Evolutionary conservation across 768 basidiomycete genomes (phyloP).

Genomic region (Sistotremastrum suecicum): DNA sequence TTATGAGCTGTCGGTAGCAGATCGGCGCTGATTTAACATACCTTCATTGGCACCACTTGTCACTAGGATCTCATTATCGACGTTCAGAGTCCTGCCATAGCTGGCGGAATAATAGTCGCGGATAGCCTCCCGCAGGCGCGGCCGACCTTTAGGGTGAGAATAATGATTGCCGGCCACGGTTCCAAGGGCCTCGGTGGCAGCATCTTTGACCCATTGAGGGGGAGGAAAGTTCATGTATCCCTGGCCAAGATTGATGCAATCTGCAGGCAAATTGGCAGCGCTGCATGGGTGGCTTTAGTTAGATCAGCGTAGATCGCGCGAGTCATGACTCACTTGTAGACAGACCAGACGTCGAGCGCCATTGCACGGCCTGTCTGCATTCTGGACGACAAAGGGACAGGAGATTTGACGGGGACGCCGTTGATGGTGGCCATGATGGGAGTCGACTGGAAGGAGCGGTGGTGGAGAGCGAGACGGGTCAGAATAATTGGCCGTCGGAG

Average conservation of each 20-base stretch:
- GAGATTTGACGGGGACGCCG: constrained; percentile 6
- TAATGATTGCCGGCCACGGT: constrained; percentile 66
- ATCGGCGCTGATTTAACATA: constrained; percentile 14
- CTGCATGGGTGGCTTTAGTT: constrained; percentile 24
- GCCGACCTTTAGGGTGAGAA: constrained; percentile 80
- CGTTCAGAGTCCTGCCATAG: constrained; percentile 54
- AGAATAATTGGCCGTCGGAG: too few species aligned
- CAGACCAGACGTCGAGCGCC: constrained; percentile 80
- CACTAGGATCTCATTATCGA: constrained; percentile 81
- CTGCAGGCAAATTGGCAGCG: constrained; percentile 72
- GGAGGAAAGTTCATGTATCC: constrained; percentile 91
- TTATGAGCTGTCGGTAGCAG: not conserved
- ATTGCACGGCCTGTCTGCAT: constrained; percentile 64
- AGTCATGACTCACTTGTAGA: constrained; percentile 52
- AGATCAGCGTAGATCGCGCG: constrained; percentile 2
- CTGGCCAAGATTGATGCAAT: constrained; percentile 92
- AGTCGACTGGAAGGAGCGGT: too few species aligned
- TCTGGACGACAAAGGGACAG: constrained; percentile 59
- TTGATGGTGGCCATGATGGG: too few species aligned
- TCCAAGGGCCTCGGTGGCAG: constrained; percentile 55
- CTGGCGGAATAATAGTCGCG: constrained; percentile 65
- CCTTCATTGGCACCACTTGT: constrained; percentile 98
- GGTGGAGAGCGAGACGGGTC: too few species aligned
- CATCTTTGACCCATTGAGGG: constrained; percentile 63
- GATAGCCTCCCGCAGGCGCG: constrained; percentile 79